Conservation (phyloP, 176 grass and related monocot species). For the Urochloa ruziziensis region DNA sequence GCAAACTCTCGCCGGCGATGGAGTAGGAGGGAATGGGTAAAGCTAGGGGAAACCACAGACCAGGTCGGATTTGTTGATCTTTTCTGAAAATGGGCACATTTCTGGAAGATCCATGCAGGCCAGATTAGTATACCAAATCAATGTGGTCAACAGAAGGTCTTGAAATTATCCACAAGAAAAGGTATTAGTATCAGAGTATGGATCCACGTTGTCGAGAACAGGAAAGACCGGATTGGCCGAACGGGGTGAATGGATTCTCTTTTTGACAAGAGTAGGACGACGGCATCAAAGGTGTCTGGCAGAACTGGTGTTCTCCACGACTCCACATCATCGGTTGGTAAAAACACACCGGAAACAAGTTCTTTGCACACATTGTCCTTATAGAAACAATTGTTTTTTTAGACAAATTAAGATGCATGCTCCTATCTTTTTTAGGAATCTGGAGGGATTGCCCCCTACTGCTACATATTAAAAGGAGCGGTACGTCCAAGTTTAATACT, state of each 20-base stretch:
- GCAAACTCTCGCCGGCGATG: neutral
- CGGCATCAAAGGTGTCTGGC: neutral
- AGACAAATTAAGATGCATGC: neutral
- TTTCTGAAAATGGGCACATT: neutral
- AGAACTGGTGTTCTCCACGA: conserved; percentile 16
- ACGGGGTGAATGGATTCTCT: neutral
- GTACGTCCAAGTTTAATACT: too few relatives aligned
- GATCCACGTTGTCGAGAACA: neutral
- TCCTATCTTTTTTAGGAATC: too few relatives aligned
- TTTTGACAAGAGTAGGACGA: neutral
- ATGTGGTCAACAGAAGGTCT: neutral
- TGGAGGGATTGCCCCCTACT: too few relatives aligned
- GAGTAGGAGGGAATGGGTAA: neutral
- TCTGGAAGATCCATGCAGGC: neutral
- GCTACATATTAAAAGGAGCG: too few relatives aligned
- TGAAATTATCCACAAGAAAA: conserved; percentile 15
- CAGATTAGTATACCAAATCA: neutral
- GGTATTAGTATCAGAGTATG: neutral
- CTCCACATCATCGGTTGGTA: neutral
- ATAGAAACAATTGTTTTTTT: neutral
- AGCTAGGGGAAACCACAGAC: conserved; percentile 4
- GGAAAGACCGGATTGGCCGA: neutral
- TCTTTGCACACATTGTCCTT: neutral
- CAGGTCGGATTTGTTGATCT: conserved; percentile 29
- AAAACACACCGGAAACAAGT: neutral